Conservation (phyloP, 306 rosid species). For the Hylodesmum podocarpum region DNA sequence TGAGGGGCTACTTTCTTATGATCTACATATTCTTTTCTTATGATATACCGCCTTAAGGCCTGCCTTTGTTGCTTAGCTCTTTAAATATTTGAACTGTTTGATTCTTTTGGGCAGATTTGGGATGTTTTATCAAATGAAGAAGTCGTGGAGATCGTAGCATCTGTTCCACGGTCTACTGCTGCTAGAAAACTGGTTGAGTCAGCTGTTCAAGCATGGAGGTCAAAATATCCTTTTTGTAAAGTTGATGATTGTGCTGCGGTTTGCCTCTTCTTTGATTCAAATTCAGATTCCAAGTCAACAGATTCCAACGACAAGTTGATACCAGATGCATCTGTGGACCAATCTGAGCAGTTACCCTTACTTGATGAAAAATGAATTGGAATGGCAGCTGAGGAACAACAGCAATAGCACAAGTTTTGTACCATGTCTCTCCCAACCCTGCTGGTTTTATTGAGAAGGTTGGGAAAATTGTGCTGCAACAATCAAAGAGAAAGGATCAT, state of each 20-base stretch:
- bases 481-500: conserved; percentile 32
- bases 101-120: conserved; percentile 61
- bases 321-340: conserved; percentile 21
- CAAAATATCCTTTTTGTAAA: conserved; percentile 63
- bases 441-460: conserved; percentile 46
- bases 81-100: background rate
- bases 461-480: conserved; percentile 35
- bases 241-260: conserved; percentile 90
- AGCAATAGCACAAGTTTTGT: conserved; percentile 35
- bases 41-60: background rate
- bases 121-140: conserved; percentile 87
- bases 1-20: conserved; percentile 8
- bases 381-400: conserved; percentile 26
- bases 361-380: conserved; percentile 34
- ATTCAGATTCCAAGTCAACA: conserved; percentile 26
- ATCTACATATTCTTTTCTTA: background rate
- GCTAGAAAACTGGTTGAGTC: conserved; percentile 66
- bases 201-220: conserved; percentile 70
- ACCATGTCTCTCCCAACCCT: conserved; percentile 42
- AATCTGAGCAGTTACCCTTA: conserved; percentile 30
- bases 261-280: conserved; percentile 68
- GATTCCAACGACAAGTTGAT: conserved; percentile 20
- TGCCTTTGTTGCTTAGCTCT: conserved; percentile 1
- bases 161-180: conserved; percentile 57
- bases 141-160: conserved; percentile 78